Base-by-base conservation (phyloP, 371 early-diverging fungal genomes). In the Haplosporangium sp. region DNA sequence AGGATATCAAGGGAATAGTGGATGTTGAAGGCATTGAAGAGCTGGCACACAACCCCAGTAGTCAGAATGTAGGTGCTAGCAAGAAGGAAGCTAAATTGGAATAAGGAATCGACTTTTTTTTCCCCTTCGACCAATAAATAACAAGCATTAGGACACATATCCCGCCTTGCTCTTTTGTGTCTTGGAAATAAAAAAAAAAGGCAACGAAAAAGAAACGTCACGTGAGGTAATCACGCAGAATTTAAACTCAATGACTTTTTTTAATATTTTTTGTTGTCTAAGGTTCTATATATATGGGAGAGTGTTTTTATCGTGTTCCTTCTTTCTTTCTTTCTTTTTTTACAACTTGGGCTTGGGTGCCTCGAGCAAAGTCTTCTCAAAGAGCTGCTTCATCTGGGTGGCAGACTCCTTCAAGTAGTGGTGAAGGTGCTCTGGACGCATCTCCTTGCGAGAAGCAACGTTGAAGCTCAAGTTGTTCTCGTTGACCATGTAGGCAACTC, bases 401-500 rank as follows among this genome's bases (percentile, higher is more conserved):
- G 95, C 91, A 1, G 94, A 89, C 69, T 89, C 86, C 57, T 88
- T 87, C 35, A 98, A 74, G 85, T 92, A 92, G 38, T 86, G 84
- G 52, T 85, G 79, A 64, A 95, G 73, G 35, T 86, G 85, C 42
- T 90, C 89, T 52, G 90, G 87, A 35, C 86, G 75, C 71, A 95
- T 91, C 73, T 90, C 88, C 58, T 90, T 85, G 66, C 89, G 86
- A 48, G 92, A 90, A 17, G 94, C 93, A 53, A 97, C 87, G 79
- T 96, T 98, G 86, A 97, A 93, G 77, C 95, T 91, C 53, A 97
- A 83, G 60, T 91, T 86, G 61, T 92, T 87, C 58, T 90, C 87
- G 84, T 94, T 95, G 83, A 97, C 92, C 92, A 95, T 95, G 87
- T 98, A 98, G 15, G 98, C 97, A 74, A 91, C 76, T 56, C 96